phyloP scores from a whole-genome alignment of 2,329 filamentous ascomycete genomes.

The Colletotrichum tamarilloi region DNA sequence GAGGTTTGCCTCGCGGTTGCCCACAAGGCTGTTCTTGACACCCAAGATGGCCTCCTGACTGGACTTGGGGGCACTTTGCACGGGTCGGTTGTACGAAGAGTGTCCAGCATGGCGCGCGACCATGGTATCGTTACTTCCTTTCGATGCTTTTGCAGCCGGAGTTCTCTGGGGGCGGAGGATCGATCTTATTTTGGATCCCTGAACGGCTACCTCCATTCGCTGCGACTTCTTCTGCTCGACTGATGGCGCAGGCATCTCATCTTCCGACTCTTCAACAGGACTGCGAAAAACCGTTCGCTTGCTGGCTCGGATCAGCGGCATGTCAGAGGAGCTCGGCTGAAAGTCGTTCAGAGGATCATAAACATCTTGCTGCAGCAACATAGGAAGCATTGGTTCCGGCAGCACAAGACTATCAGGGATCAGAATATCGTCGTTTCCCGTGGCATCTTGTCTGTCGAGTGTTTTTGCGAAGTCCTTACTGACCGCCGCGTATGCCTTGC shows the following conservation, averaged over 20 bases:
- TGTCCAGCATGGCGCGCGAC: background rate
- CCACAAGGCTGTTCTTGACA: constrained; percentile 8
- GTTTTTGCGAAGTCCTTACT: background rate
- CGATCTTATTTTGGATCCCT: background rate
- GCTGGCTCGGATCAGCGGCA: background rate
- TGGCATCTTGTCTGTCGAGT: background rate
- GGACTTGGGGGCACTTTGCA: background rate
- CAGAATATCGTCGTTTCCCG: background rate
- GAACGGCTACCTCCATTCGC: background rate
- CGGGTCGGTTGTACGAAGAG: constrained; percentile 15
- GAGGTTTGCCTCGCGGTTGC: background rate
- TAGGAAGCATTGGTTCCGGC: background rate
- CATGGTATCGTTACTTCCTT: background rate
- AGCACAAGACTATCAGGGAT: background rate
- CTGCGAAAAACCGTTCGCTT: constrained; percentile 16
- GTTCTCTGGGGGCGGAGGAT: background rate
- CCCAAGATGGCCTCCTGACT: background rate
- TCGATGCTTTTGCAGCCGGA: background rate
- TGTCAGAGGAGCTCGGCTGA: constrained; percentile 7
- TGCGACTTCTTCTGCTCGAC: constrained; percentile 3
- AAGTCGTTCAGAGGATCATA: background rate
- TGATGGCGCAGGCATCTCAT: background rate
- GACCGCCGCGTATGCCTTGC: background rate
- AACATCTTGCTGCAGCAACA: background rate
- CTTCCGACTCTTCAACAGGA: constrained; percentile 8